phyloP scores from a whole-genome alignment of 1,284 basidiomycete genomes.

The Mixia osmundae region DNA sequence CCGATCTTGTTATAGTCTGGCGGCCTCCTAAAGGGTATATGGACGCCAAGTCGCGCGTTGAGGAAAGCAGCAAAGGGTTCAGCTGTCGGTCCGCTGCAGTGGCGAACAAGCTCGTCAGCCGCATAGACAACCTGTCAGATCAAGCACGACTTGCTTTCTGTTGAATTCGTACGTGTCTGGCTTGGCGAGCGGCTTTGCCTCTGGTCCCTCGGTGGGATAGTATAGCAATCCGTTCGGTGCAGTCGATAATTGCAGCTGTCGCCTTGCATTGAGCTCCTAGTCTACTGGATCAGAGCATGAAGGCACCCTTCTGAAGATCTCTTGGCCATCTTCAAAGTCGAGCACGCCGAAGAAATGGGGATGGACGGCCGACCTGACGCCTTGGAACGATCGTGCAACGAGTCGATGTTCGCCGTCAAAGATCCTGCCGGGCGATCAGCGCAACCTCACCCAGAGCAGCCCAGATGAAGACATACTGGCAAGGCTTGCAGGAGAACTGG shows the following conservation, averaged over 20 bases:
- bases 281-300: neutral
- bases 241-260: conserved; percentile 37
- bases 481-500: conserved; percentile 37
- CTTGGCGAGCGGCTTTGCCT: conserved; percentile 30
- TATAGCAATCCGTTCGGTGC: conserved; percentile 64
- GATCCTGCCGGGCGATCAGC: conserved; percentile 30
- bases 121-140: conserved; percentile 2
- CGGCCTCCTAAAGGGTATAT: conserved; percentile 22
- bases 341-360: conserved; percentile 72
- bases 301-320: conserved; percentile 50
- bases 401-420: conserved; percentile 58
- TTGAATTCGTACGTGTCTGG: conserved; percentile 48
- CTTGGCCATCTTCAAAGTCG: conserved; percentile 53
- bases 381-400: conserved; percentile 48
- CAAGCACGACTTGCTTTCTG: conserved; percentile 29
- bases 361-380: conserved; percentile 25
- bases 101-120: neutral
- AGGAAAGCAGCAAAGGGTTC: conserved; percentile 50
- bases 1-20: conserved; percentile 11
- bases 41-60: conserved; percentile 16
- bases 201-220: conserved; percentile 42
- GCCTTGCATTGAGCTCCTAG: neutral
- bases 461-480: conserved; percentile 19
- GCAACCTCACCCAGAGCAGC: neutral
- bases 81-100: conserved; percentile 48